These are phyloP conservation scores for Tieghemiomyces parasiticus DNA, from an alignment of 192 early-diverging fungal species.

Conservation along the genomic window DNA sequence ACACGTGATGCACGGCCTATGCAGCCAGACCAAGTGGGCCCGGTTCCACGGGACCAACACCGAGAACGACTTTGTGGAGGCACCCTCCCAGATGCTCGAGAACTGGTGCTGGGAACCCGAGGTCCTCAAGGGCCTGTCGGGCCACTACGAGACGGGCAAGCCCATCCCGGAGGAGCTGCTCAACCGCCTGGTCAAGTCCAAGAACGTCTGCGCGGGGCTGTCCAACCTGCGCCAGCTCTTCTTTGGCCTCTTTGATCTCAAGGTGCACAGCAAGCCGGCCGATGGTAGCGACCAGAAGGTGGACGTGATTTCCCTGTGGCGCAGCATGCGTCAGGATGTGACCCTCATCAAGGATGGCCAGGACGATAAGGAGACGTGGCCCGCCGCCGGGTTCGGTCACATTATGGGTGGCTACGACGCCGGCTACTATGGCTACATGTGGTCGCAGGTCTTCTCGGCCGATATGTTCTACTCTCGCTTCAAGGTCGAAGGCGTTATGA, in stretches of 20 bases:
- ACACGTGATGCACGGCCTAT: conserved; percentile 44
- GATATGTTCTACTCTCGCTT: conserved; percentile 70
- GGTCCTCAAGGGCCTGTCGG: conserved; percentile 35
- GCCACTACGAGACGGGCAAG: conserved; percentile 51
- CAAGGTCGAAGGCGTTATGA: conserved; percentile 39
- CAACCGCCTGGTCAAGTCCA: conserved; percentile 45
- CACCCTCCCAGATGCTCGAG: conserved; percentile 81
- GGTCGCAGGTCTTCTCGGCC: conserved; percentile 61
- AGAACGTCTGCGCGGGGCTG: conserved; percentile 62
- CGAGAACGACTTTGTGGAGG: conserved; percentile 79
- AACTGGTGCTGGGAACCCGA: conserved; percentile 61
- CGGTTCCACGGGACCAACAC: conserved; percentile 62
- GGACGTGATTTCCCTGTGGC: conserved; percentile 31
- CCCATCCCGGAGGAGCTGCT: conserved; percentile 58
- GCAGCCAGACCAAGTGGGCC: conserved; percentile 56
- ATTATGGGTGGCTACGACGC: conserved; percentile 63
- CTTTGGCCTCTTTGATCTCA: conserved; percentile 63
- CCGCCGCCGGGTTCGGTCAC: conserved; percentile 40
- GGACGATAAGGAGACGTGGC: conserved; percentile 15
- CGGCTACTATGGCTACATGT: conserved; percentile 65
- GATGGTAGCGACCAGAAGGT: conserved; percentile 32
- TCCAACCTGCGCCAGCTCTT: conserved; percentile 61
- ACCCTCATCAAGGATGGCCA: conserved; percentile 20
- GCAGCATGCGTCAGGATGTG: conserved; percentile 27
- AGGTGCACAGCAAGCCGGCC: conserved; percentile 46